phyloP scores from a whole-genome alignment of 2,329 filamentous ascomycete genomes.

The Fusarium hainanense region DNA sequence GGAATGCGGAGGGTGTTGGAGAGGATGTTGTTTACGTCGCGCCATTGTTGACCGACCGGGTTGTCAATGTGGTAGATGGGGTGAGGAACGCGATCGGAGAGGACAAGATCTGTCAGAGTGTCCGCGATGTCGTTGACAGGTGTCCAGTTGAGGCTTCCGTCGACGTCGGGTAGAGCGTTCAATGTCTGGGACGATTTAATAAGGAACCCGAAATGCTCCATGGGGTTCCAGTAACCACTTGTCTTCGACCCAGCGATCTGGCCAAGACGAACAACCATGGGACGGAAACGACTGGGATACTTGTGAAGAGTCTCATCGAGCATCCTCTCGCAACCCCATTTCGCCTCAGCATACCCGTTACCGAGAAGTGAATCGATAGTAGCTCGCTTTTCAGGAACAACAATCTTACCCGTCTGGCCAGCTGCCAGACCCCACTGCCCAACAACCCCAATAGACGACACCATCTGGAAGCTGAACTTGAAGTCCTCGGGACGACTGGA shows the following conservation, averaged over 20 bases:
- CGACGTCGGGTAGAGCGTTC: slow-evolving; percentile 28
- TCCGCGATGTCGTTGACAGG: slow-evolving; percentile 33
- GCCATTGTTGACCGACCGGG: slow-evolving; percentile 31
- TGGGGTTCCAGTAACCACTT: slow-evolving; percentile 40
- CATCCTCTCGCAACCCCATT: slow-evolving; percentile 41
- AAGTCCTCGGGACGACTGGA: not conserved
- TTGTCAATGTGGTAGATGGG: slow-evolving; percentile 32
- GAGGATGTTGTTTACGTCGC: slow-evolving; percentile 28
- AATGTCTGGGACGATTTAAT: slow-evolving; percentile 39
- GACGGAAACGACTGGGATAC: slow-evolving; percentile 29
- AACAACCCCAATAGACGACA: slow-evolving; percentile 21
- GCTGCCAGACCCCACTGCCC: slow-evolving; percentile 21
- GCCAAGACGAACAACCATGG: slow-evolving; percentile 37
- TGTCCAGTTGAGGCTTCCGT: slow-evolving; percentile 28
- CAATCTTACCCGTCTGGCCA: slow-evolving; percentile 23
- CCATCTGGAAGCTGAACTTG: slow-evolving; percentile 36
- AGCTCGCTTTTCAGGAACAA: slow-evolving; percentile 22
- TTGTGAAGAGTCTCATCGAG: slow-evolving; percentile 38
- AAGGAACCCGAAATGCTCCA: slow-evolving; percentile 41
- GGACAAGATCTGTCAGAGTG: slow-evolving; percentile 2
- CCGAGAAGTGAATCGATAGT: slow-evolving; percentile 23
- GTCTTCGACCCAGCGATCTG: slow-evolving; percentile 41
- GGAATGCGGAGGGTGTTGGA: slow-evolving; percentile 16
- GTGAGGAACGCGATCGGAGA: slow-evolving; percentile 8
- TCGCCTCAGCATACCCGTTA: slow-evolving; percentile 38